Conservation (phyloP, 2,329 filamentous ascomycete species). For the Paramyrothecium roridum region DNA sequence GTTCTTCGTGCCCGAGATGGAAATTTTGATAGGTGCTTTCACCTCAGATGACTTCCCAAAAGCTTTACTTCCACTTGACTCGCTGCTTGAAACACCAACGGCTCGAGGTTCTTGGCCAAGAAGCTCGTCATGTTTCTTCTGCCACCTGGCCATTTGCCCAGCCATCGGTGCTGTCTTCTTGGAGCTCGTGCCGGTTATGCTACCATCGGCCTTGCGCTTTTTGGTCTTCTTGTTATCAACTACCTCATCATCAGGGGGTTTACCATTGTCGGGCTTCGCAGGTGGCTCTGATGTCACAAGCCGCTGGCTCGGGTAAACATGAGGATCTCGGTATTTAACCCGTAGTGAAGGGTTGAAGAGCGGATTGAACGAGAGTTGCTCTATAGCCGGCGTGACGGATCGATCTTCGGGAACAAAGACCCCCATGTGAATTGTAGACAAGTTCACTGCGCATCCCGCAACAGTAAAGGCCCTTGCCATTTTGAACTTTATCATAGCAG, state of each 20-base stretch:
- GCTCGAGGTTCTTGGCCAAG: slow-evolving; percentile 12
- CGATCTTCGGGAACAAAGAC: slow-evolving; percentile 76
- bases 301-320: slow-evolving; percentile 66
- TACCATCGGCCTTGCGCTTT: slow-evolving; percentile 51
- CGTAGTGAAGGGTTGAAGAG: slow-evolving; percentile 65
- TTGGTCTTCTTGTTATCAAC: slow-evolving; percentile 39
- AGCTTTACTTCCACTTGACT: slow-evolving; percentile 4
- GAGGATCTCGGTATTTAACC: slow-evolving; percentile 74
- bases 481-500: slow-evolving; percentile 68
- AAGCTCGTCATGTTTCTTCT: slow-evolving; percentile 39
- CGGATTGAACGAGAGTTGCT: slow-evolving; percentile 65
- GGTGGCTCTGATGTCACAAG: slow-evolving; percentile 53
- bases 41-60: slow-evolving; percentile 10
- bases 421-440: slow-evolving; percentile 78
- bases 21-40: slow-evolving; percentile 25
- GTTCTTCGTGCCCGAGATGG: slow-evolving; percentile 22
- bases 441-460: slow-evolving; percentile 65
- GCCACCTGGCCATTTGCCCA: slow-evolving; percentile 41
- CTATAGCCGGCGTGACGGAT: slow-evolving; percentile 49
- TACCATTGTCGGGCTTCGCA: slow-evolving; percentile 23
- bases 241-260: slow-evolving; percentile 19
- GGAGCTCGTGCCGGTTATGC: slow-evolving; percentile 16
- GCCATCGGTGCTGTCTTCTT: slow-evolving; percentile 36
- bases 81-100: too few relatives aligned
- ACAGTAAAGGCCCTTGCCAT: slow-evolving; percentile 76